phyloP scores from a whole-genome alignment of 2,329 filamentous ascomycete genomes.

The Penicillium sumatraense region DNA sequence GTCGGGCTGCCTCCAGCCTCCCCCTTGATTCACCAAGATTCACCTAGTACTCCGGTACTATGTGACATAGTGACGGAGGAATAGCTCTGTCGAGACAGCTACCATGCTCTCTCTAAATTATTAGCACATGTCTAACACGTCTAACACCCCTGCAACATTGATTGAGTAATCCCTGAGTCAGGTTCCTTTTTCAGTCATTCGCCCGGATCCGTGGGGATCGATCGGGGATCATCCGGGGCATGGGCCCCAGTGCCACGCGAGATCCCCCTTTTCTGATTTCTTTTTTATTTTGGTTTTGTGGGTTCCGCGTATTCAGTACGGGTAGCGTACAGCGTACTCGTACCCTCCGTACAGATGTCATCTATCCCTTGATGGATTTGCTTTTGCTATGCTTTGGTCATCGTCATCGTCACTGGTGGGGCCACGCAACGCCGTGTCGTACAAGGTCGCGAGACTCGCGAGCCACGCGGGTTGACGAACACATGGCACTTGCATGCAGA shows the following conservation, averaged over 20 bases:
- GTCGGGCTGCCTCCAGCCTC: no score
- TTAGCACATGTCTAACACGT: no score
- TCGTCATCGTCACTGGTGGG: slow-evolving; percentile 15
- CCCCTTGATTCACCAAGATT: no score
- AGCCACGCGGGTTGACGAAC: slow-evolving; percentile 16
- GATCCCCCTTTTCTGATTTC: slow-evolving; percentile 6
- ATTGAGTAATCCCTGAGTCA: neutral
- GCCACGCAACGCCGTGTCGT: neutral
- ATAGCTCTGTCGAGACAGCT: no score
- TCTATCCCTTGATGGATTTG: neutral
- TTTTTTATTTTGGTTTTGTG: slow-evolving; percentile 4
- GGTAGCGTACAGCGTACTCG: no score
- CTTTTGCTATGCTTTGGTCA: slow-evolving; percentile 6
- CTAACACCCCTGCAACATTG: no score
- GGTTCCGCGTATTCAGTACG: neutral
- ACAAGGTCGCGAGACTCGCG: neutral
- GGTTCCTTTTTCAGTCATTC: slow-evolving; percentile 10
- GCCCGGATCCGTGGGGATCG: slow-evolving; percentile 24
- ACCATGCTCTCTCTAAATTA: no score
- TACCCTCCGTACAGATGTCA: no score
- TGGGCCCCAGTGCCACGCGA: slow-evolving; percentile 23
- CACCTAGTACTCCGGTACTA: no score
- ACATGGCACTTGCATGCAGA: slow-evolving; percentile 27
- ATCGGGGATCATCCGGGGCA: slow-evolving; percentile 28
- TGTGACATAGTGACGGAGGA: no score